Evolutionary conservation across 1,284 basidiomycete species (phyloP).

Genomic region (Ceratobasidium sp.): DNA sequence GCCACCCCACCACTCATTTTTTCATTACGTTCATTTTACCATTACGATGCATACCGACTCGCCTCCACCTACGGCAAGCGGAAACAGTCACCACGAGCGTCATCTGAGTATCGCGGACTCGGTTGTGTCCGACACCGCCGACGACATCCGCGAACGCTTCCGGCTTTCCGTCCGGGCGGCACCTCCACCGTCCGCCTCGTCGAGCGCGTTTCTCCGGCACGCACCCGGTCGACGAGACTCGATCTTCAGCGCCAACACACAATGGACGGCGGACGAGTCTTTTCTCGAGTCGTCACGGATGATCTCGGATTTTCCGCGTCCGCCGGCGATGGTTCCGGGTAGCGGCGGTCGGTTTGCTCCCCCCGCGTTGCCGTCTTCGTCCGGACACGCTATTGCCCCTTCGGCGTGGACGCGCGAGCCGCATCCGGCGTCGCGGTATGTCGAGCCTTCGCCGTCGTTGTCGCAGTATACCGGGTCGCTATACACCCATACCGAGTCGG

Average conservation of each 20-base stretch:
- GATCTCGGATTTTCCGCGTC: constrained; percentile 33
- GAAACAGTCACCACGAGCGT: constrained; percentile 10
- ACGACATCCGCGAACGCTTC: constrained; percentile 35
- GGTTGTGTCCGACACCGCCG: constrained; percentile 26
- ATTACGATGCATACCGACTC: constrained; percentile 7
- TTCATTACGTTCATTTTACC: constrained; percentile 4
- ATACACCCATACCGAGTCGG: background rate
- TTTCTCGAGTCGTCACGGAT: constrained; percentile 18
- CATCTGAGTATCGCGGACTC: constrained; percentile 35
- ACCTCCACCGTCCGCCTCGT: background rate
- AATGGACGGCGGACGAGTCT: constrained; percentile 36
- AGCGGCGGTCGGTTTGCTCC: background rate
- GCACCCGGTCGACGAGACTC: constrained; percentile 29
- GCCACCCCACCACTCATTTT: background rate
- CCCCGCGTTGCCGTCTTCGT: background rate
- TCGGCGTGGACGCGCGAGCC: constrained; percentile 4
- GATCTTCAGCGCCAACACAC: constrained; percentile 38
- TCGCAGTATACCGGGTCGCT: background rate
- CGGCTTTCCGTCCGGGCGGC: constrained; percentile 2
- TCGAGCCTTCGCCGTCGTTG: background rate
- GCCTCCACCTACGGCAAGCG: background rate
- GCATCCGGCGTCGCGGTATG: background rate
- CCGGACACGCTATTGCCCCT: background rate
- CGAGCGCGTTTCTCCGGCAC: constrained; percentile 1
- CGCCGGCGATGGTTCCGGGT: background rate